A percentile compares a stretch with the other conserved stretches of the same genome.
Evolutionary conservation across 2,329 filamentous ascomycete genomes (phyloP).

Genomic region (Scedosporium minutisporum): DNA sequence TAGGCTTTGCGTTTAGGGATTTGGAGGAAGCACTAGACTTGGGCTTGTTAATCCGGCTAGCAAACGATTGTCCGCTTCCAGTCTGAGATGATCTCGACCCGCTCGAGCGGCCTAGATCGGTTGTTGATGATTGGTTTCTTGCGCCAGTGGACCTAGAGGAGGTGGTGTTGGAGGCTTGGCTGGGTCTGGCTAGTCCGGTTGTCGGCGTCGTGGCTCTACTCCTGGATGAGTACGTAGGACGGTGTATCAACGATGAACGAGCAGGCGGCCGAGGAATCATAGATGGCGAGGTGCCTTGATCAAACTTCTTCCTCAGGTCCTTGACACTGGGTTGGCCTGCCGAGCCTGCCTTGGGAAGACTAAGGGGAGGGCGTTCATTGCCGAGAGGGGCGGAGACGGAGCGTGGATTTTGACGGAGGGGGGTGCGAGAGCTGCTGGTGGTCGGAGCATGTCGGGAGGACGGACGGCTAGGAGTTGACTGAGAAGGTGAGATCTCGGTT

Average conservation of each 20-base stretch:
- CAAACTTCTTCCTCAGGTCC: slow-evolving; percentile 71
- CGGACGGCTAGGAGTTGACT: slow-evolving; percentile 41
- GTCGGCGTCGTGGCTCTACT: slow-evolving; percentile 1
- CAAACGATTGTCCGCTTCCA: slow-evolving; percentile 47
- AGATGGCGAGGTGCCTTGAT: slow-evolving; percentile 41
- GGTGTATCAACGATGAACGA: slow-evolving; percentile 5
- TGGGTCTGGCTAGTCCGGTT: background rate
- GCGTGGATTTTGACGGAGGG: slow-evolving; percentile 33
- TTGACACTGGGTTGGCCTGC: slow-evolving; percentile 58
- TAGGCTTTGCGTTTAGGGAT: slow-evolving; percentile 30
- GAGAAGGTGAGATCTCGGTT: slow-evolving; percentile 32
- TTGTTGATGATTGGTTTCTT: background rate
- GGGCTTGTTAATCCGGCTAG: slow-evolving; percentile 44
- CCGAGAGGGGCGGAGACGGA: slow-evolving; percentile 49
- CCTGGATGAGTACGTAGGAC: slow-evolving; percentile 2
- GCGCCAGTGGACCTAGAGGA: background rate
- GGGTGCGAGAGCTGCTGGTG: slow-evolving; percentile 26
- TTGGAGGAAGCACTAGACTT: slow-evolving; percentile 19
- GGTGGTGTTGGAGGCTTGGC: background rate
- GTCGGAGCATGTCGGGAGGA: slow-evolving; percentile 36
- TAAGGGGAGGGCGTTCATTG: slow-evolving; percentile 26
- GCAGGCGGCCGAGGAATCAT: slow-evolving; percentile 6
- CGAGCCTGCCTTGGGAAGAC: slow-evolving; percentile 17
- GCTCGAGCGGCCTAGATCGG: background rate
- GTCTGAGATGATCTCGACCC: background rate